Evolutionary conservation across 768 basidiomycete genomes (phyloP).

Genomic region (Sistotremastrum niveocremeum): DNA sequence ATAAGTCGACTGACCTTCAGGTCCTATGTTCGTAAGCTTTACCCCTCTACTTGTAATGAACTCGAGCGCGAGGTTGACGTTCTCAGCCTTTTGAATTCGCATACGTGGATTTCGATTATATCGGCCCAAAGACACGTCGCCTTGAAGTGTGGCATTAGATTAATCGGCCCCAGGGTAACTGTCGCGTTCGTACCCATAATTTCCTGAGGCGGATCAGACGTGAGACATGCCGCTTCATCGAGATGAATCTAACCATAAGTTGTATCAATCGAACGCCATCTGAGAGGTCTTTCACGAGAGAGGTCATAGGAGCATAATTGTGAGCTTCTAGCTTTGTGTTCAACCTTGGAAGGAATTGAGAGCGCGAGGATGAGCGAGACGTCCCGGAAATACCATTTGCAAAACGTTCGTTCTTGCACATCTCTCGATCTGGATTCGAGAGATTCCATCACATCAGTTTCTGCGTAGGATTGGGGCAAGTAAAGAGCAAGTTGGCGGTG

Average conservation of each 20-base stretch:
- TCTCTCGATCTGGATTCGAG: constrained; percentile 50
- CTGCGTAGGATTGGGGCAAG: too few species aligned
- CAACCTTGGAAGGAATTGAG: constrained; percentile 42
- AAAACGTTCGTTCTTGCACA: constrained; percentile 73
- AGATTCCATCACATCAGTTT: constrained; percentile 44
- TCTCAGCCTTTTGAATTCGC: constrained; percentile 95
- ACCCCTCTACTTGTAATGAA: constrained; percentile 92
- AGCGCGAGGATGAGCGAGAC: constrained; percentile 1
- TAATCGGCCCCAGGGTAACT: constrained; percentile 4
- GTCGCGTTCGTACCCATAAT: constrained; percentile 65
- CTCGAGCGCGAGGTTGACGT: constrained; percentile 91
- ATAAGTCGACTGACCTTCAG: constrained; percentile 50
- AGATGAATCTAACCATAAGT: constrained; percentile 50
- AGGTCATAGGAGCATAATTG: constrained; percentile 77
- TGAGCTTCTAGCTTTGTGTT: constrained; percentile 87
- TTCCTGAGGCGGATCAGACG: constrained; percentile 43
- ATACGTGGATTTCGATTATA: constrained; percentile 86
- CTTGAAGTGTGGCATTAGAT: constrained; percentile 22
- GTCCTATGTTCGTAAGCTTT: constrained; percentile 94
- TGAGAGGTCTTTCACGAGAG: constrained; percentile 80
- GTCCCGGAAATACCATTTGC: constrained; percentile 56
- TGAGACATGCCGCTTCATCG: constrained; percentile 2
- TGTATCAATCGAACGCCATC: constrained; percentile 95
- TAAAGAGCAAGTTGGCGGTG: too few species aligned
- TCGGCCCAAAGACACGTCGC: constrained; percentile 84